Conservation (phyloP, 225 moss, liverwort and hornwort genomes). For the Takakia lepidozioides region DNA sequence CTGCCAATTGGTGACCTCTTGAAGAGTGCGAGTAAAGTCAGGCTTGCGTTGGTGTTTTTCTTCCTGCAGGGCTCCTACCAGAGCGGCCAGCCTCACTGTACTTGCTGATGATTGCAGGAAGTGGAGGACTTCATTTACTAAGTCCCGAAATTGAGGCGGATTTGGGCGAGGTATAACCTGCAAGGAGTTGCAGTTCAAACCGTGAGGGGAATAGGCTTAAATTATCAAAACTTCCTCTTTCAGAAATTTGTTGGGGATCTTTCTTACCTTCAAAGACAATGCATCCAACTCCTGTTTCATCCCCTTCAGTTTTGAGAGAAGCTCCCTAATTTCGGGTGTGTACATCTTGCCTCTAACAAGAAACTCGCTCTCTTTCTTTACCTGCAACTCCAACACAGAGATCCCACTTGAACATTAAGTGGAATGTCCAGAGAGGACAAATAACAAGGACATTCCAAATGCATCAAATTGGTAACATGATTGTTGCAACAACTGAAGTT, state of each 20-base stretch:
- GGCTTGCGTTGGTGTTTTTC: slow-evolving; percentile 5
- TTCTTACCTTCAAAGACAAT: slow-evolving; percentile 27
- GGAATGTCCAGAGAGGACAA: no score
- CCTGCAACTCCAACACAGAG: no score
- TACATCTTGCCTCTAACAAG: slow-evolving; percentile 55
- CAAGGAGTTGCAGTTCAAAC: not conserved
- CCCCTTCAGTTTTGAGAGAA: slow-evolving; percentile 33
- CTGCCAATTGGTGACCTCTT: slow-evolving; percentile 49
- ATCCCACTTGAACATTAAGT: no score
- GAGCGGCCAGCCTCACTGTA: slow-evolving; percentile 37
- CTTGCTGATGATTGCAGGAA: slow-evolving; percentile 52
- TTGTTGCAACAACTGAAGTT: no score
- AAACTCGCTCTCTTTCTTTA: slow-evolving; percentile 69
- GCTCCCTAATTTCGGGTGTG: slow-evolving; percentile 24
- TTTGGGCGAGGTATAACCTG: slow-evolving; percentile 71
- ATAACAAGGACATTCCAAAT: no score
- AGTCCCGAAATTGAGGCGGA: slow-evolving; percentile 58
- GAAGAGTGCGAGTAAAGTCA: slow-evolving; percentile 13
- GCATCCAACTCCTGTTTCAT: slow-evolving; percentile 43
- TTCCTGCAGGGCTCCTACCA: slow-evolving; percentile 42
- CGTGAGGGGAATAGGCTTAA: not conserved
- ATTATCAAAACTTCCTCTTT: no score
- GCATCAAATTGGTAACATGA: no score
- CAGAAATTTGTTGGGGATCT: no score
- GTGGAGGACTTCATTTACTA: slow-evolving; percentile 55